Conservation (phyloP, 169 alveolate species). For the Cystoisospora suis region DNA sequence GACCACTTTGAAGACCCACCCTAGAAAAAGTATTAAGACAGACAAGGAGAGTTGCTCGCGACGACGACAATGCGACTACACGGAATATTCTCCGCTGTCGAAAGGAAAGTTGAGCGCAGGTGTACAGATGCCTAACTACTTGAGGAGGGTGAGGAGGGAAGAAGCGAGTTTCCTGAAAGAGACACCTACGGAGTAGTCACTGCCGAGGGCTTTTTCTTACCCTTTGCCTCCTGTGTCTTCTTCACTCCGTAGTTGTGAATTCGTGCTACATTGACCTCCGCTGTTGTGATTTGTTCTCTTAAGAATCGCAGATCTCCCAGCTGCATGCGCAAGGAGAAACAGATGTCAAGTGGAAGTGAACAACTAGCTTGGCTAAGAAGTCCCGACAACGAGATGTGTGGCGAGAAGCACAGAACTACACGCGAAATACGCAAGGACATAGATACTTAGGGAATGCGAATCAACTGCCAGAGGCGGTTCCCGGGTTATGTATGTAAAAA, state of each 20-base stretch:
- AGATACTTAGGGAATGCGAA: conserved; percentile 41
- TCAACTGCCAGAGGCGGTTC: no score
- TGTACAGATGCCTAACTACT: no score
- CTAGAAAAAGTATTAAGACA: no score
- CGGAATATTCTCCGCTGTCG: no score
- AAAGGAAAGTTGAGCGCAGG: no score
- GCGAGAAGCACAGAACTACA: not conserved
- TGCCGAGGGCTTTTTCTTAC: not conserved
- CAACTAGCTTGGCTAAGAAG: not conserved
- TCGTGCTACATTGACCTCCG: conserved; percentile 89
- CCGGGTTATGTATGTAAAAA: no score
- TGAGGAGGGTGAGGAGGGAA: no score
- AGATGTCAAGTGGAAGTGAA: not conserved
- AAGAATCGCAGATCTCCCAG: conserved; percentile 81
- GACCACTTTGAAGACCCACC: no score
- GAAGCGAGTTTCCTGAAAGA: no score
- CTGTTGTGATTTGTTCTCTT: conserved; percentile 82
- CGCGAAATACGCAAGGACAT: conserved; percentile 48
- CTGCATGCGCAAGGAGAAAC: conserved; percentile 60
- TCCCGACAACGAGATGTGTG: not conserved
- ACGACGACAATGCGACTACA: no score
- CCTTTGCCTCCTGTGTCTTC: conserved; percentile 59
- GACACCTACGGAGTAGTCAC: no score
- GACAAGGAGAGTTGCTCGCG: no score
- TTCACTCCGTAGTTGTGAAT: conserved; percentile 84